phyloP scores from a whole-genome alignment of 2,329 filamentous ascomycete genomes.

The Xylaria sp. region DNA sequence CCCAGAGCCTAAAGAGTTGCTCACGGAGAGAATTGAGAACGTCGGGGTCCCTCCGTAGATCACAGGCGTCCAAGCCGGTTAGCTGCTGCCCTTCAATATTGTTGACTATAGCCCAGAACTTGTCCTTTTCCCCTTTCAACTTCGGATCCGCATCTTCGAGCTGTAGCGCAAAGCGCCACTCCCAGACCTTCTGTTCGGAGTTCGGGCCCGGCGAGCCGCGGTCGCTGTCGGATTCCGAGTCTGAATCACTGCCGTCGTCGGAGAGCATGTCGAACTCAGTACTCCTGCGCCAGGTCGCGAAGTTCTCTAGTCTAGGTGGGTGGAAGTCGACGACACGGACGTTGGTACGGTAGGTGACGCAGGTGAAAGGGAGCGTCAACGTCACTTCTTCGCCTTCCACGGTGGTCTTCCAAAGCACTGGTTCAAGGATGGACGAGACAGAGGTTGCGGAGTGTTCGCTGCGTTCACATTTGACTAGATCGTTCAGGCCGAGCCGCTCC shows the following conservation, averaged over 20 bases:
- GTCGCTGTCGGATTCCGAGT: conserved; percentile 41
- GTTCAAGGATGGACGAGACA: conserved; percentile 50
- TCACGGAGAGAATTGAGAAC: conserved; percentile 65
- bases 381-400: conserved; percentile 46
- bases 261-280: conserved; percentile 59
- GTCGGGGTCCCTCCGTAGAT: conserved; percentile 59
- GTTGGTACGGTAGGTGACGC: conserved; percentile 70
- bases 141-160: conserved; percentile 70
- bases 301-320: conserved; percentile 73
- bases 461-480: conserved; percentile 55
- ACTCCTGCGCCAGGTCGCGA: conserved; percentile 58
- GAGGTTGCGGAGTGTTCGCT: conserved; percentile 43
- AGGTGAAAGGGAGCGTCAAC: conserved; percentile 72
- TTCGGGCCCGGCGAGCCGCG: conserved; percentile 33
- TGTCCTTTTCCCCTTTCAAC: conserved; percentile 47
- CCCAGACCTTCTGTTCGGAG: conserved; percentile 60
- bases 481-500: conserved; percentile 42
- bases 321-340: conserved; percentile 84
- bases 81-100: conserved; percentile 59
- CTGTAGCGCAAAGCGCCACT: conserved; percentile 83
- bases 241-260: conserved; percentile 45
- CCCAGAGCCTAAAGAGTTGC: conserved; percentile 81
- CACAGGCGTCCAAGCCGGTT: conserved; percentile 52
- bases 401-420: conserved; percentile 48
- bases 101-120: conserved; percentile 72